Conservation (phyloP, 116 monocot genomes). For the Thalassia testudinum region DNA sequence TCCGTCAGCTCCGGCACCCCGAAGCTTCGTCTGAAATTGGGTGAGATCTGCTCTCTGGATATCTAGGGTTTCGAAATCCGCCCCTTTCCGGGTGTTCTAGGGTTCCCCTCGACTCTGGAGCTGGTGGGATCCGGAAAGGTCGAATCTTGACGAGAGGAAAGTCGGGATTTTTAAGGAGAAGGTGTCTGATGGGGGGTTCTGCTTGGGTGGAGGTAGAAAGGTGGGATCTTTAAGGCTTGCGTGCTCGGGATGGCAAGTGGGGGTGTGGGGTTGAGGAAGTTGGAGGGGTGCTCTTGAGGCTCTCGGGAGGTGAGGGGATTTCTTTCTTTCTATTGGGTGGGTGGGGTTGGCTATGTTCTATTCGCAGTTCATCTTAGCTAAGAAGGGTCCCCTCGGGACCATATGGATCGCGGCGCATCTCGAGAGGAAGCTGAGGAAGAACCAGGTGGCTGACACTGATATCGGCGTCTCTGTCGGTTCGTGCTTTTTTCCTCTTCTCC, state of each 20-base stretch:
- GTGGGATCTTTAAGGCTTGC: too few species aligned
- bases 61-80: too few species aligned
- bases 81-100: not conserved
- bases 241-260: too few species aligned
- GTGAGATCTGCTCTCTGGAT: too few species aligned
- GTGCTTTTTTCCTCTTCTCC: conserved; percentile 20
- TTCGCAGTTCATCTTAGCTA: conserved; percentile 96
- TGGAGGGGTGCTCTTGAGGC: too few species aligned
- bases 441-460: conserved; percentile 96
- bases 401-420: conserved; percentile 99
- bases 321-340: not conserved
- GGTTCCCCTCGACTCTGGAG: not conserved
- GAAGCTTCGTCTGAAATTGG: too few species aligned
- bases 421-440: conserved; percentile 95
- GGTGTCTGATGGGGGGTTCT: not conserved
- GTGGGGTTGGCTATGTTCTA: conserved; percentile 56
- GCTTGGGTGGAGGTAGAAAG: not conserved
- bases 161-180: too few species aligned
- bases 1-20: too few species aligned
- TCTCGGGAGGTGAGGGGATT: too few species aligned
- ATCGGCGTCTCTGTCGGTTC: conserved; percentile 93
- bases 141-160: too few species aligned
- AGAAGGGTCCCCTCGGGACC: conserved; percentile 97
- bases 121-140: not conserved
- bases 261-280: not conserved